phyloP scores from a whole-genome alignment of 2,329 filamentous ascomycete genomes.

The Colletotrichum sidae region DNA sequence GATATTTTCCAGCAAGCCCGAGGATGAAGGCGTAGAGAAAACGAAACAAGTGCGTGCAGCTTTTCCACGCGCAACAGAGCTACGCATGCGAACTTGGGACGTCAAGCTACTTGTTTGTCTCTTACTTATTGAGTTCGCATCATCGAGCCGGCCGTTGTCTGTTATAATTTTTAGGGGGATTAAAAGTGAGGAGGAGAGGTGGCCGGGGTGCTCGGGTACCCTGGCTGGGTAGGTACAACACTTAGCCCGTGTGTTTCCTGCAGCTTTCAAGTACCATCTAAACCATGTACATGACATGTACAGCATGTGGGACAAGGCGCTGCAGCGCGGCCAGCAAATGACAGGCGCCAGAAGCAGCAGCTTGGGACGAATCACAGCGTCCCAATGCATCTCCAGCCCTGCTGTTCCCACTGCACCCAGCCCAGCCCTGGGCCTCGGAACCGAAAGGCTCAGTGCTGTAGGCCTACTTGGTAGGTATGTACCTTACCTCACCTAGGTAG shows the following conservation, averaged over 20 bases:
- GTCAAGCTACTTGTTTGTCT: background rate
- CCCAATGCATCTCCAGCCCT: background rate
- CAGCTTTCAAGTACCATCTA: no score
- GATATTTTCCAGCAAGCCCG: constrained; percentile 13
- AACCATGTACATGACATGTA: background rate
- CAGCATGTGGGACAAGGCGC: background rate
- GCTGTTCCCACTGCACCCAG: constrained; percentile 15
- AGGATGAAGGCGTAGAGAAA: background rate
- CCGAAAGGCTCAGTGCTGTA: constrained; percentile 30
- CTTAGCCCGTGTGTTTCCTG: no score
- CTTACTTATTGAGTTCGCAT: constrained; percentile 32
- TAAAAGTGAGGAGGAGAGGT: constrained; percentile 1
- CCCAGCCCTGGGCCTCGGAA: constrained; percentile 8
- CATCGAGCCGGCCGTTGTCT: constrained; percentile 24
- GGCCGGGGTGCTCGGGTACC: background rate
- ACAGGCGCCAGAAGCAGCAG: constrained; percentile 24
- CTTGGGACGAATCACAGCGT: constrained; percentile 29
- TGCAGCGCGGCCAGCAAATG: constrained; percentile 28
- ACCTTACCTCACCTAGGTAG: background rate
- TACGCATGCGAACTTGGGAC: constrained; percentile 17
- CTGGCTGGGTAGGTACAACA: constrained; percentile 6
- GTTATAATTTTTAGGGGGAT: constrained; percentile 27
- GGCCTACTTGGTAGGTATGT: background rate
- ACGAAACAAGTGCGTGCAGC: constrained; percentile 3
- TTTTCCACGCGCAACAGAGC: constrained; percentile 24